phyloP scores from a whole-genome alignment of 345 rosid genomes.

The Arabidopsis suecica region DNA sequence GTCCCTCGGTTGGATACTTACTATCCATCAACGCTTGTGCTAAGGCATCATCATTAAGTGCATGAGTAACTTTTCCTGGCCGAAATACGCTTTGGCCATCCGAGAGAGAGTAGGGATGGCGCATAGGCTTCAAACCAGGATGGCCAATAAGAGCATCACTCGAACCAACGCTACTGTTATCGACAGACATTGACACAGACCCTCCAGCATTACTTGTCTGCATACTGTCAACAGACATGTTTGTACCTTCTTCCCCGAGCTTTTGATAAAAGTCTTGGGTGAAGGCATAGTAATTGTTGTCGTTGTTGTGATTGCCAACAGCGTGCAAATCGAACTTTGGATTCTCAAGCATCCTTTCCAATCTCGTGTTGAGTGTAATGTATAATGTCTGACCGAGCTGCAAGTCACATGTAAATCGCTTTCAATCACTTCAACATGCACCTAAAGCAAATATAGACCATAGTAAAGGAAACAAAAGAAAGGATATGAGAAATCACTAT shows the following conservation, averaged over 20 bases:
- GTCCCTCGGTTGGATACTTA: constrained; percentile 52
- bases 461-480: constrained; percentile 12
- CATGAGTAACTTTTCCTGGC: constrained; percentile 57
- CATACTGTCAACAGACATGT: constrained; percentile 62
- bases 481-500: constrained; percentile 10
- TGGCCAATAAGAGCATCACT: constrained; percentile 63
- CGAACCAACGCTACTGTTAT: constrained; percentile 69
- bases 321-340: constrained; percentile 51
- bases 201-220: constrained; percentile 69
- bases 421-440: constrained; percentile 26
- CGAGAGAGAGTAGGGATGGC: constrained; percentile 49
- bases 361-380: constrained; percentile 21
- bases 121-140: constrained; percentile 59
- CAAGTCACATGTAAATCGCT: constrained; percentile 25
- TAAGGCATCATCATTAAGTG: constrained; percentile 61
- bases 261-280: constrained; percentile 64
- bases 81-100: constrained; percentile 59
- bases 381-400: constrained; percentile 13
- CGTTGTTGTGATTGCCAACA: constrained; percentile 51
- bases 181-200: constrained; percentile 70
- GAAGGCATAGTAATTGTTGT: constrained; percentile 55
- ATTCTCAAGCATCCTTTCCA: constrained; percentile 45
- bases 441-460: constrained; percentile 30
- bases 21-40: constrained; percentile 64
- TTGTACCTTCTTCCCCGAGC: constrained; percentile 61